Evolutionary conservation across 768 basidiomycete species (phyloP), one percentile per base, ranked within the genome.

Genomic region (Rhodotorula diobovata): DNA sequence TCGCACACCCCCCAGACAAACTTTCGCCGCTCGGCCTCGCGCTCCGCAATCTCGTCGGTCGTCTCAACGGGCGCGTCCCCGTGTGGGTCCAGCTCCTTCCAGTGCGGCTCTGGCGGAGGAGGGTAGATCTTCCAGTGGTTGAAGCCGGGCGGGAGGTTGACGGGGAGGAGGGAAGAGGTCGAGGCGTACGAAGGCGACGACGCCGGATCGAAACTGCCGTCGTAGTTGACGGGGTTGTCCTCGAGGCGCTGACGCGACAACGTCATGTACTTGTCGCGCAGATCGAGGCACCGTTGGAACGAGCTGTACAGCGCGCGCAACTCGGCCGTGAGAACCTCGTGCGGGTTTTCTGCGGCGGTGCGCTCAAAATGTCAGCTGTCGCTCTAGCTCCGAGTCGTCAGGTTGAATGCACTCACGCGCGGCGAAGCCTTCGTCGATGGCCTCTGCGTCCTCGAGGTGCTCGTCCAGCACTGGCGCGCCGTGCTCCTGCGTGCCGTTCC

Each of bases 221-320:
- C 96, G 79, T 94, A 86, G 80, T 98, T 92, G 71, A 86, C 85
- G 0, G 96, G 96, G 80, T 98, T 90, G 81, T 98, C 96, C 5
- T 95, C 96, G 7, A 98, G 86, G 64, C 92, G 85, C 79, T 99
- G 96, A 9, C 88, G 85, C 2, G 94, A 97, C 69, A 86, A 86
- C 12, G 83, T 74, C 82, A 96, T 93, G 82, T 97, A 99, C 81
- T 97, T 98, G 82, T 98, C 95, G 37, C 96, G 89, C 30, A 98
- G 83, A 64, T 90, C 87, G 58, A 98, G 87, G 78, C 95, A 98
- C 77, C 64, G 71, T 84, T 87, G 68, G 78, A 98, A 86, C 2
- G 88, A 85, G 70, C 87, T 84, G 70, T 90, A 87, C 23, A 92
- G 83, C 15, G 77, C 76, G 37, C 57, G 62, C 5, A 83, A 81